Evolutionary conservation across 257 asterid genomes (phyloP), one percentile per base, ranked within the genome.

Genomic region (Solanum chilense): DNA sequence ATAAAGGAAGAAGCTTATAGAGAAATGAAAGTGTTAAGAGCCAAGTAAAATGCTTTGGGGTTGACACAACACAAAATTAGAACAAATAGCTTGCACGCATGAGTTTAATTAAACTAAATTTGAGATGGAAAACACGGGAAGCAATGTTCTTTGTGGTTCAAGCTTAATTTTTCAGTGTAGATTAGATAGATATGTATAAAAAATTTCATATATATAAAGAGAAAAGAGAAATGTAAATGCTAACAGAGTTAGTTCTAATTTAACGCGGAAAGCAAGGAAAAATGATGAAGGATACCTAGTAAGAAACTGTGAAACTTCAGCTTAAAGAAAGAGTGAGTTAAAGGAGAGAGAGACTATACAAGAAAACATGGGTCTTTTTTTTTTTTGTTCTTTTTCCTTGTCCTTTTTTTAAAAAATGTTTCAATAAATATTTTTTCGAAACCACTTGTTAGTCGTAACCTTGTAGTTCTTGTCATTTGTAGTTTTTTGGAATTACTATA

Each of bases 31-130:
- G 94, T 87, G 94, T 92, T 91, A 73, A 83, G 85, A 84, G 82
- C 77, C 88, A 78, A 89, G 87, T 35, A 85, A 87, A 89, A 87
- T 66, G 77, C 80, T 87, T 91, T 85, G 85, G 92, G 85, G 90
- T 21, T 87, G 77, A 68, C 49, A 71, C 87, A 90, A 68, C 33
- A 11, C 31, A 62, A 62, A 29, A 69, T 83, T 73, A 90, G 68
- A 89, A 88, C 91, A 86, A 91, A 93, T 93, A 87, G 93, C 98
- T 96, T 96, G 98, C 96, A 96, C 98, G 98, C 98, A 93, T 94
- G 82, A 88, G 82, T 91, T 89, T 73, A 90, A 89, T 90, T 64
- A 62, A 69, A 87, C n/a, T 8, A 45, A 9, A 45, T 88, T 86
- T 91, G 85, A 88, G 87, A 90, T 90, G 94, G 92, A 85, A 90